Evolutionary conservation across 257 asterid genomes (phyloP).

Genomic region (Solanum neorickii): DNA sequence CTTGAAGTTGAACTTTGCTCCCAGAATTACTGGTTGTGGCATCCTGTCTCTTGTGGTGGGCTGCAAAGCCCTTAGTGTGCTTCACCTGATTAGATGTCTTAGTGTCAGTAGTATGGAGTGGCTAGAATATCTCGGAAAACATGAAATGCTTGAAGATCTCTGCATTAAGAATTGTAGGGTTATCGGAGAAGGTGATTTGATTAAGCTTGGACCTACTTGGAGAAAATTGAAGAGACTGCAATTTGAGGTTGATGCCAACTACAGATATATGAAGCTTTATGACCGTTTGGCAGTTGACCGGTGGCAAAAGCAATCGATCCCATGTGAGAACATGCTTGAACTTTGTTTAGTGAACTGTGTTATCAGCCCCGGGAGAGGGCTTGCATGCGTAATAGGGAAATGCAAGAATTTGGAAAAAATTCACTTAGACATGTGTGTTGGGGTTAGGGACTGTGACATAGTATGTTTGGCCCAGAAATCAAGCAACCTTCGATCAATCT

Average conservation of each 20-base stretch:
- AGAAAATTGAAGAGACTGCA: constrained; percentile 42
- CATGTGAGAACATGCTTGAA: constrained; percentile 62
- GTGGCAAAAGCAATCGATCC: constrained; percentile 60
- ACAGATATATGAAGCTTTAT: constrained; percentile 62
- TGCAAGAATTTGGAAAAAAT: constrained; percentile 61
- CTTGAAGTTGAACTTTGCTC: constrained; percentile 53
- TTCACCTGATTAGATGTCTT: constrained; percentile 60
- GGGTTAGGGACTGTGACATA: constrained; percentile 66
- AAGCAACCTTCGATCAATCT: constrained; percentile 54
- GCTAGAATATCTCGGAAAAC: constrained; percentile 77
- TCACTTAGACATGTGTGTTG: constrained; percentile 69
- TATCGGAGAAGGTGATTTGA: constrained; percentile 75
- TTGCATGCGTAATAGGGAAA: constrained; percentile 64
- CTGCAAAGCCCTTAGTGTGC: constrained; percentile 41
- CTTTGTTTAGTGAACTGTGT: constrained; percentile 65
- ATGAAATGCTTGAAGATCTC: constrained; percentile 59
- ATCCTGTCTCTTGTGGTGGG: constrained; percentile 60
- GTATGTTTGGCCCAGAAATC: constrained; percentile 51
- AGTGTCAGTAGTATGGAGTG: constrained; percentile 56
- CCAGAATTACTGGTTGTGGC: constrained; percentile 76
- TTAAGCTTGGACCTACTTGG: constrained; percentile 64
- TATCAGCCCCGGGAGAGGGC: constrained; percentile 73
- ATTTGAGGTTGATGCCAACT: constrained; percentile 70
- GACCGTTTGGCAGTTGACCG: constrained; percentile 47
- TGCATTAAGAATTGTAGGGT: constrained; percentile 71